Evolutionary conservation across 2,329 filamentous ascomycete species (phyloP).

Genomic region (Orbilia javanica): DNA sequence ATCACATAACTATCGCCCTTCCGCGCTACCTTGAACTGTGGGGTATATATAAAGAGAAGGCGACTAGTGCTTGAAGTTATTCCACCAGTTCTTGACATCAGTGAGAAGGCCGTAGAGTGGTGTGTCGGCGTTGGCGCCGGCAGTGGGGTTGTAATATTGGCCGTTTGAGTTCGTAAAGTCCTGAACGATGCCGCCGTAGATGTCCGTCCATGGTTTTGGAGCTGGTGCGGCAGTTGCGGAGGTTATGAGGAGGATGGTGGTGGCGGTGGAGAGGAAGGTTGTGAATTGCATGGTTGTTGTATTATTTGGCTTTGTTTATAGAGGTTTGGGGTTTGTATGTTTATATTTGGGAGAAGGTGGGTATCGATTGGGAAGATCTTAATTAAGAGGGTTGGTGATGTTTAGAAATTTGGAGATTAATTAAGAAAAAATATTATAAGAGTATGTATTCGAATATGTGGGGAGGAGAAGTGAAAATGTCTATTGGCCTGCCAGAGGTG

Average conservation of each 20-base stretch:
- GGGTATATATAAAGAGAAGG: too few species aligned
- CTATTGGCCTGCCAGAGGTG: not conserved
- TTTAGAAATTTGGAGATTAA: too few species aligned
- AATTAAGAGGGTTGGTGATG: too few species aligned
- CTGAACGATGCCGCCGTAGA: conserved; percentile 11
- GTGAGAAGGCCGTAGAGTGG: not conserved
- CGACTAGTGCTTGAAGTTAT: not conserved
- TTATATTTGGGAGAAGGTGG: not conserved
- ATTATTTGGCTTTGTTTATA: too few species aligned
- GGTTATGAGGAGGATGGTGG: not conserved
- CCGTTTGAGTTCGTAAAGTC: not conserved
- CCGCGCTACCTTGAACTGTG: too few species aligned
- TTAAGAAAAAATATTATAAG: too few species aligned
- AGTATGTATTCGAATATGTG: not conserved
- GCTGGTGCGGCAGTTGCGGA: not conserved
- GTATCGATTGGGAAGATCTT: too few species aligned
- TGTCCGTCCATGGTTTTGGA: not conserved
- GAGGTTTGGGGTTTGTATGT: not conserved
- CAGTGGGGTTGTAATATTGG: not conserved
- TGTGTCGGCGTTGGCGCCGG: not conserved
- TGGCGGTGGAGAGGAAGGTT: not conserved
- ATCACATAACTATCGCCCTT: too few species aligned
- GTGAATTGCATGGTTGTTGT: conserved; percentile 13
- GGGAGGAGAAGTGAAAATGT: not conserved
- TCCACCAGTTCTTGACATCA: not conserved